phyloP scores from a whole-genome alignment of 1,139 yeast species.

The Zygoascus meyerae region DNA sequence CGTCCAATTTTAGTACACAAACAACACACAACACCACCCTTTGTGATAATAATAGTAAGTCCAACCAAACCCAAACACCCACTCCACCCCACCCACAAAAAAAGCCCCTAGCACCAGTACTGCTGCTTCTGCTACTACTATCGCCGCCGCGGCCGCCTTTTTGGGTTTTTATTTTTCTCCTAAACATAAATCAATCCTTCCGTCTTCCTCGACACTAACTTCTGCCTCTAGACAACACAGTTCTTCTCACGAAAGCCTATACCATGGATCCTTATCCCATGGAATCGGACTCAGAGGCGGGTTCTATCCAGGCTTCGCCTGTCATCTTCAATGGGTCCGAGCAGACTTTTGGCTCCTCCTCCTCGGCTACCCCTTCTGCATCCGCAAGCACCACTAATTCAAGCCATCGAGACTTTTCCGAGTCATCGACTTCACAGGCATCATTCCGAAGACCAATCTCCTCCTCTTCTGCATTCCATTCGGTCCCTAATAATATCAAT shows the following conservation, averaged over 20 bases:
- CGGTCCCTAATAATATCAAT: neutral
- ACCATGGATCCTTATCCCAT: constrained; percentile 4
- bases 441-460: too few relatives aligned
- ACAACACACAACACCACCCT: constrained; percentile 5
- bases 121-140: too few relatives aligned
- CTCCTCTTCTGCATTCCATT: neutral
- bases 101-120: neutral
- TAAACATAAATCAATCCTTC: too few relatives aligned
- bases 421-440: neutral
- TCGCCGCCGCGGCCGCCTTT: too few relatives aligned
- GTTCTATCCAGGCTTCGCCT: constrained; percentile 9
- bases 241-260: neutral
- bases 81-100: neutral
- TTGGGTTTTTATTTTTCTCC: too few relatives aligned
- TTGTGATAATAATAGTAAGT: neutral
- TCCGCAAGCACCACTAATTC: neutral
- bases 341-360: neutral
- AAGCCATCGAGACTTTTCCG: constrained; percentile 2
- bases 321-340: constrained; percentile 7
- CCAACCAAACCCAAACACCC: neutral
- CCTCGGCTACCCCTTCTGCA: neutral
- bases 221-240: neutral
- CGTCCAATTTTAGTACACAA: constrained; percentile 10
- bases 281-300: constrained; percentile 9
- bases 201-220: too few relatives aligned